A percentile compares a stretch with the other conserved stretches of the same genome.
Evolutionary conservation across 352 stramenopile species (phyloP).

Genomic region (Pythium aphanidermatum): DNA sequence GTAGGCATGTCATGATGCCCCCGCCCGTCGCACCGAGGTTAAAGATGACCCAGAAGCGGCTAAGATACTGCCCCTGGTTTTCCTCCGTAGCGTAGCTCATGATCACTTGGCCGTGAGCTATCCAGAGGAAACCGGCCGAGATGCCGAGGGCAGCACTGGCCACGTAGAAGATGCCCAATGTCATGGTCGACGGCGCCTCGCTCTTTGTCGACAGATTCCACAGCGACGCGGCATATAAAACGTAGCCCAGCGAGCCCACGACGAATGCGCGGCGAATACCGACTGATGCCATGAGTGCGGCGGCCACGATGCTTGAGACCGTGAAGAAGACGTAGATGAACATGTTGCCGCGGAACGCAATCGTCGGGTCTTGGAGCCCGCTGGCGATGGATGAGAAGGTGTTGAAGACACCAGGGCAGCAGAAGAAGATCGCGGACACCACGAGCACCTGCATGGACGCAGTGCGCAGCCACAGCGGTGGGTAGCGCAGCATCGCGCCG

Average conservation of each 20-base stretch:
- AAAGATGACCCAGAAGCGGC: constrained; percentile 80
- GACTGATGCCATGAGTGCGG: constrained; percentile 35
- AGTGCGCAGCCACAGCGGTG: background rate
- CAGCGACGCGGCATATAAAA: constrained; percentile 35
- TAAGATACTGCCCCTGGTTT: constrained; percentile 49
- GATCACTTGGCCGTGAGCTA: constrained; percentile 60
- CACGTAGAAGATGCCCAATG: constrained; percentile 11
- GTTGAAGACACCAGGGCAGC: constrained; percentile 47
- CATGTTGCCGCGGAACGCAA: constrained; percentile 35
- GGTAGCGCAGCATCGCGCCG: background rate
- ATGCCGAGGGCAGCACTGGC: constrained; percentile 43
- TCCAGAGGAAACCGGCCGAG: constrained; percentile 71
- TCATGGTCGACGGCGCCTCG: background rate
- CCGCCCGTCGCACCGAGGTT: constrained; percentile 60
- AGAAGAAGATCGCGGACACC: constrained; percentile 43
- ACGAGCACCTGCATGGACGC: constrained; percentile 27
- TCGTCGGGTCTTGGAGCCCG: constrained; percentile 27
- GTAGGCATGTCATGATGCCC: constrained; percentile 53
- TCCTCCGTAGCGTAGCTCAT: constrained; percentile 42
- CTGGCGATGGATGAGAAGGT: constrained; percentile 40
- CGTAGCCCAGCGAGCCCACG: constrained; percentile 55
- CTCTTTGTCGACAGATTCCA: constrained; percentile 27
- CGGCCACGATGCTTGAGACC: constrained; percentile 37
- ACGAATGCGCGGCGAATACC: constrained; percentile 40
- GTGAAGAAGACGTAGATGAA: constrained; percentile 64